Evolutionary conservation across 1,284 basidiomycete genomes (phyloP), one percentile per base, ranked within the genome.

Genomic region (Limonomyces culmigenus): DNA sequence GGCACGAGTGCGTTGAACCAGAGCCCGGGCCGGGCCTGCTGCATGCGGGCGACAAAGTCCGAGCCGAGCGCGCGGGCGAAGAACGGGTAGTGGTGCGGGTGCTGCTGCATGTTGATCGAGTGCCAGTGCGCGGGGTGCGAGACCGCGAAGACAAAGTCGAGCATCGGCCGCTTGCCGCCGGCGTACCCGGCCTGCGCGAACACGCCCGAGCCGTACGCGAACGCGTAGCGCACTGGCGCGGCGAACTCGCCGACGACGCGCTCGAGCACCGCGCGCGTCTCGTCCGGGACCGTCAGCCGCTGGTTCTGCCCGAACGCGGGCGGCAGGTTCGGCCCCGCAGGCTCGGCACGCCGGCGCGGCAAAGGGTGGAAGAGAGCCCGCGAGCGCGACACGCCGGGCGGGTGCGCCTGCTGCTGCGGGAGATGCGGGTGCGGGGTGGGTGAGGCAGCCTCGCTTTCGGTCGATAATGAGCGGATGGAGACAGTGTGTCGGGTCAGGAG

Each of bases 141-240:
- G 29, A 96, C 91, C 0, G 91, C 88, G 50, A 98, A 81, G 54
- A 98, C 73, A 48, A 98, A 92, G 57, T 98, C 93, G 15, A 96
- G 70, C 79, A 98, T 86, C 0, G 88, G 87, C 0, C 43, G 41
- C 33, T 43, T 51, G 35, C 44, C 47, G 35, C 29, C 44, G 41
- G 27, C 33, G 45, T 87, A 88, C 2, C 83, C 84, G 38, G 77
- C 74, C 55, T 91, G 88, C 45, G 80, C 75, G 46, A 93, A 93
- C 2, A 93, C 87, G 0, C 88, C 89, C 0, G 81, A 87, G n/a
- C 89, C 89, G 52, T 95, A 95, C 0, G 88, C 89, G 50, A 92
- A 89, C 0, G 89, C 89, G 57, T 91, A 92, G 17, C 87, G 74
- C 29, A 92, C 80, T 6, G 88, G 88, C 0, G 86, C 80, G 35